phyloP scores from a whole-genome alignment of 208 protist species.

The Herpetomonas samuelpessoai region DNA sequence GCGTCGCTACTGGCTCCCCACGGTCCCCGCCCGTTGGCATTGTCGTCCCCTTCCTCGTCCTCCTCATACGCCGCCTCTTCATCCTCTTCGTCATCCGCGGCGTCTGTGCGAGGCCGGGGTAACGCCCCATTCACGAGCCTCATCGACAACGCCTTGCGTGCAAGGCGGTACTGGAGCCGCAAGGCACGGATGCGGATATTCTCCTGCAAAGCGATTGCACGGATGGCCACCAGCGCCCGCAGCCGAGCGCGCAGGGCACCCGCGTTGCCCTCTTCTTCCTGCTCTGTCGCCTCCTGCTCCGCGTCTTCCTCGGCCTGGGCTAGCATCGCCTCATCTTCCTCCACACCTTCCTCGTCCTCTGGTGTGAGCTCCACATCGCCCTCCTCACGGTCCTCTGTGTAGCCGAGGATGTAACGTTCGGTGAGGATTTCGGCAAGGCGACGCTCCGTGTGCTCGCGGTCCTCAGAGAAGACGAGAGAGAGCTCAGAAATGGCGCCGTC shows the following conservation, averaged over 20 bases:
- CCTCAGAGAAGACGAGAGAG: slow-evolving; percentile 9
- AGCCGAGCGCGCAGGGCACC: slow-evolving; percentile 20
- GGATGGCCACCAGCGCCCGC: slow-evolving; percentile 24
- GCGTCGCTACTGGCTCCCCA: neutral
- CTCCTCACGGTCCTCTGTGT: slow-evolving; percentile 22
- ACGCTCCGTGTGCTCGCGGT: slow-evolving; percentile 1
- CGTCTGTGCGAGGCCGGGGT: slow-evolving; percentile 31
- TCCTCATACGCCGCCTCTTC: slow-evolving; percentile 14
- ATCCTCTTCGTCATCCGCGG: slow-evolving; percentile 41
- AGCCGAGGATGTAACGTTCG: slow-evolving; percentile 40
- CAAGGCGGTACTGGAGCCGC: slow-evolving; percentile 65
- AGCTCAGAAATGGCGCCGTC: neutral
- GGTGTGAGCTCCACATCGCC: slow-evolving; percentile 11
- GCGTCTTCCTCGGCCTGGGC: slow-evolving; percentile 25
- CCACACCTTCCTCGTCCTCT: slow-evolving; percentile 28
- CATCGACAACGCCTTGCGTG: slow-evolving; percentile 42
- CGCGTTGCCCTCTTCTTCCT: slow-evolving; percentile 17
- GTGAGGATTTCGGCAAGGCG: slow-evolving; percentile 15
- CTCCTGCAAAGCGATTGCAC: slow-evolving; percentile 41
- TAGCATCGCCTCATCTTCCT: slow-evolving; percentile 27
- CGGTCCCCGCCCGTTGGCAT: neutral
- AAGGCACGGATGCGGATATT: slow-evolving; percentile 47
- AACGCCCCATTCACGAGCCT: slow-evolving; percentile 52
- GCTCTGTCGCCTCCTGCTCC: slow-evolving; percentile 40
- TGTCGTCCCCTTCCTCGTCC: slow-evolving; percentile 17